Conservation (phyloP, 2,329 filamentous ascomycete species). For the Xylaria sp. region DNA sequence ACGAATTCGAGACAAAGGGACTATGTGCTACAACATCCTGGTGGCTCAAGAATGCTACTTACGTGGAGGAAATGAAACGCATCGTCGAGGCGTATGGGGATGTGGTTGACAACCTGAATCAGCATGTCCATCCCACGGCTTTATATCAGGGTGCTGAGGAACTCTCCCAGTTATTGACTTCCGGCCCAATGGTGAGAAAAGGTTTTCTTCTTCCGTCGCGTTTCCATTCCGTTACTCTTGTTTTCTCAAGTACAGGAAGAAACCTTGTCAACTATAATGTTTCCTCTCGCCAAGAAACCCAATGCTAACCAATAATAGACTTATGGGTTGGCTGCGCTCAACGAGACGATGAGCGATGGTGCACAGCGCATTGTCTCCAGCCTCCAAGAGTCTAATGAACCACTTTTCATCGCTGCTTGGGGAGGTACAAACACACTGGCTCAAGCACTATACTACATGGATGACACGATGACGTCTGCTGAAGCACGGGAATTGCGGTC, state of each 20-base stretch:
- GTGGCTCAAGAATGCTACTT: slow-evolving; percentile 2
- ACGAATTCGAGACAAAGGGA: slow-evolving; percentile 3
- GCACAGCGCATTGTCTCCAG: slow-evolving; percentile 49
- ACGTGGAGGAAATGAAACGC: slow-evolving; percentile 1
- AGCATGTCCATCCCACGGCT: slow-evolving; percentile 1
- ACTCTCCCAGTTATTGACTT: neutral
- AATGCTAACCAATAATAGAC: neutral
- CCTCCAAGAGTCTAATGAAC: slow-evolving; percentile 50
- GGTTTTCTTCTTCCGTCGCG: neutral
- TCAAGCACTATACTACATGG: slow-evolving; percentile 56
- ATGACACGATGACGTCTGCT: slow-evolving; percentile 42
- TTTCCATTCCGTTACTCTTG: neutral
- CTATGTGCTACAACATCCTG: slow-evolving; percentile 11
- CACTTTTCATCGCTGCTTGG: slow-evolving; percentile 62
- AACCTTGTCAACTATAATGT: neutral
- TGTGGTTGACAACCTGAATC: neutral
- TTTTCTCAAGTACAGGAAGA: neutral
- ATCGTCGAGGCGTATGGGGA: slow-evolving; percentile 1
- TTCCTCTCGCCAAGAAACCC: neutral
- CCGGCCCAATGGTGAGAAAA: slow-evolving; percentile 1
- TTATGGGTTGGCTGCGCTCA: slow-evolving; percentile 39
- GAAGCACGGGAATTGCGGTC: slow-evolving; percentile 51
- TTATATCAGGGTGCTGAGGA: neutral
- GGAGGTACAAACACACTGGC: slow-evolving; percentile 63
- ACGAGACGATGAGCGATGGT: slow-evolving; percentile 53